These are phyloP conservation scores for Phanerochaete carnosa DNA, from an alignment of 768 basidiomycete species.

Conservation along the genomic window DNA sequence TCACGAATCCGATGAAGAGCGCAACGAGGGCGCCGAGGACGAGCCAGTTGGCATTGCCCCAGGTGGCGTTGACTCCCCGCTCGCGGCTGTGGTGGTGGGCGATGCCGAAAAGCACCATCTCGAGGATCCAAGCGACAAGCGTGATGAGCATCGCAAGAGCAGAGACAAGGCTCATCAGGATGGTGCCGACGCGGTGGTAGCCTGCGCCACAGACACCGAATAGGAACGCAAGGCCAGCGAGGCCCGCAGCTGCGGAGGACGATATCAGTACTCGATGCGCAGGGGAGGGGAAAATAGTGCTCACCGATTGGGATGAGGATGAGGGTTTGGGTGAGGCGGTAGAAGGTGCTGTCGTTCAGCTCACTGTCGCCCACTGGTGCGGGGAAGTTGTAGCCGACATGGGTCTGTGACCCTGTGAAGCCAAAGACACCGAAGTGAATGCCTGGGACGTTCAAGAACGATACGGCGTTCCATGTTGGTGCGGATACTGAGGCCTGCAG, in stretches of 20 bases:
- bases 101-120: slow-evolving; percentile 78
- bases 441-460: slow-evolving; percentile 57
- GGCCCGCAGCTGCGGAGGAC: slow-evolving; percentile 47
- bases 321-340: slow-evolving; percentile 69
- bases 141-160: slow-evolving; percentile 65
- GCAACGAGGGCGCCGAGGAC: slow-evolving; percentile 71
- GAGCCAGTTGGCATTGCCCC: slow-evolving; percentile 83
- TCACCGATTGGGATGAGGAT: slow-evolving; percentile 80
- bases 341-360: slow-evolving; percentile 51
- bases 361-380: slow-evolving; percentile 36
- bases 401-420: slow-evolving; percentile 51
- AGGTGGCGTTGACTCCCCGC: slow-evolving; percentile 45
- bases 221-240: slow-evolving; percentile 61
- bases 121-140: slow-evolving; percentile 69
- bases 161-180: slow-evolving; percentile 70
- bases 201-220: slow-evolving; percentile 65
- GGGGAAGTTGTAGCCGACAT: slow-evolving; percentile 59
- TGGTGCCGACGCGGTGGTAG: slow-evolving; percentile 68
- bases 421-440: slow-evolving; percentile 76
- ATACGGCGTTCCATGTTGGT: slow-evolving; percentile 71
- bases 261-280: background rate
- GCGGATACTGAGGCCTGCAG: slow-evolving; percentile 63
- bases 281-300: slow-evolving; percentile 17
- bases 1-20: slow-evolving; percentile 64
- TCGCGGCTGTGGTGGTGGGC: slow-evolving; percentile 55